Conservation (phyloP, 441 rosid genomes). For the Corymbia citriodora region DNA sequence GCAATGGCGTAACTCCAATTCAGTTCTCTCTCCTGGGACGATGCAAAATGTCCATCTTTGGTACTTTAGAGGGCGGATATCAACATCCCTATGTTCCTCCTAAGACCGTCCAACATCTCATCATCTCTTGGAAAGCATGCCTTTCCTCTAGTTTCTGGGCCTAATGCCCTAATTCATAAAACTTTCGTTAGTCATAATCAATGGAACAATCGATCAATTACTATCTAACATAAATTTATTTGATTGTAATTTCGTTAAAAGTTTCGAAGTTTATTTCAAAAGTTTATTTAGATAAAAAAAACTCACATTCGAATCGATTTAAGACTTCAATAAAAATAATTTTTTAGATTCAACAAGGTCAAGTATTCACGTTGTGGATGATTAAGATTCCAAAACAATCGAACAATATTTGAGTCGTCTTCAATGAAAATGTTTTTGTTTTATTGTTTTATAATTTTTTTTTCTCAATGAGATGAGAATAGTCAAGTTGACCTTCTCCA, state of each 20-base stretch:
- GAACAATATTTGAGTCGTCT: background rate
- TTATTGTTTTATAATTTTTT: no score
- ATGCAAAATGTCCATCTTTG: background rate
- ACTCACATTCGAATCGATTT: background rate
- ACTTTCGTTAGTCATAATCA: no score
- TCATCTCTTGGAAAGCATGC: background rate
- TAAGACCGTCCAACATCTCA: background rate
- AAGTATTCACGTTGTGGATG: background rate
- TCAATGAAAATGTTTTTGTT: background rate
- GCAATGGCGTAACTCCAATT: background rate
- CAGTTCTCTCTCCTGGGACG: background rate
- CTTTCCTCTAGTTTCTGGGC: background rate
- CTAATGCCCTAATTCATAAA: no score
- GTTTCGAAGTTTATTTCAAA: no score
- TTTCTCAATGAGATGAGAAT: background rate
- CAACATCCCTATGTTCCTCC: no score
- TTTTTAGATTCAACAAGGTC: background rate
- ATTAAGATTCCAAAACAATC: background rate
- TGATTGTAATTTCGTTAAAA: fast-evolving
- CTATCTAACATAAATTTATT: background rate
- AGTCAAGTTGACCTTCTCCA: background rate
- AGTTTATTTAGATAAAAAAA: no score
- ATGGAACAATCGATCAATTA: no score
- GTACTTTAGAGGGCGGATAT: no score
- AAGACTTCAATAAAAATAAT: background rate